A percentile compares a stretch with the other conserved stretches of the same genome.
Conservation (phyloP, 257 asterid genomes). For the Linderniella brevidens region DNA sequence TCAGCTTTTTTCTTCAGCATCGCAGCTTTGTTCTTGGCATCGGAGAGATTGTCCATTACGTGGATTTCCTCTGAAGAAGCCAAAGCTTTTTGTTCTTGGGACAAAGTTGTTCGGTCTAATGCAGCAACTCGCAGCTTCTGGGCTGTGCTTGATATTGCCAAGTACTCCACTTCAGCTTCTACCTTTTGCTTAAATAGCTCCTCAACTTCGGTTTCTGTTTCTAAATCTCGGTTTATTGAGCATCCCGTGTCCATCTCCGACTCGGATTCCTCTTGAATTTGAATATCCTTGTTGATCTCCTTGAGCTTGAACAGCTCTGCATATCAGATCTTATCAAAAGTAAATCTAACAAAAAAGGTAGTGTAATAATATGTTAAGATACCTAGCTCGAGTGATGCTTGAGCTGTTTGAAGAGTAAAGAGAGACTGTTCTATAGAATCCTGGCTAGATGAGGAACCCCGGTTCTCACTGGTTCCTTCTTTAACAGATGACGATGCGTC, state of each 20-base stretch:
- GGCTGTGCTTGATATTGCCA: slow-evolving; percentile 30
- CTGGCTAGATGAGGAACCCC: too few relatives aligned
- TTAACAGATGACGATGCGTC: too few relatives aligned
- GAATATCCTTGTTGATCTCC: too few relatives aligned
- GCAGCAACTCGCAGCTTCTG: slow-evolving; percentile 29
- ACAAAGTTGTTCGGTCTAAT: slow-evolving; percentile 26
- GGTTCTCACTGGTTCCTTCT: too few relatives aligned
- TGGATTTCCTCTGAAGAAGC: slow-evolving; percentile 27
- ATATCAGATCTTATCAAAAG: too few relatives aligned
- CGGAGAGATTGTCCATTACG: too few relatives aligned
- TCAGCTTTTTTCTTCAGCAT: slow-evolving; percentile 26
- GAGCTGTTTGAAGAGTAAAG: too few relatives aligned
- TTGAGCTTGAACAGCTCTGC: slow-evolving; percentile 39
- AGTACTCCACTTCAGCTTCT: slow-evolving; percentile 59
- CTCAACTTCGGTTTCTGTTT: slow-evolving; percentile 37
- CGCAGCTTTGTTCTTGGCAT: slow-evolving; percentile 34
- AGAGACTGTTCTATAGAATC: too few relatives aligned
- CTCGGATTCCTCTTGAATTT: slow-evolving; percentile 22
- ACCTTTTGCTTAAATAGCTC: slow-evolving; percentile 38
- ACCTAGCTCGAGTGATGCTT: too few relatives aligned
- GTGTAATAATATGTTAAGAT: too few relatives aligned
- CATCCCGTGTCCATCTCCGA: slow-evolving; percentile 11
- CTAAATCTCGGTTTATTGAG: too few relatives aligned
- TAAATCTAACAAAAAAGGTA: too few relatives aligned
- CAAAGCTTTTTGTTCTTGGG: slow-evolving; percentile 36